Evolutionary conservation across 176 grass and related monocot genomes (phyloP).

Genomic region (Urochloa ruziziensis): DNA sequence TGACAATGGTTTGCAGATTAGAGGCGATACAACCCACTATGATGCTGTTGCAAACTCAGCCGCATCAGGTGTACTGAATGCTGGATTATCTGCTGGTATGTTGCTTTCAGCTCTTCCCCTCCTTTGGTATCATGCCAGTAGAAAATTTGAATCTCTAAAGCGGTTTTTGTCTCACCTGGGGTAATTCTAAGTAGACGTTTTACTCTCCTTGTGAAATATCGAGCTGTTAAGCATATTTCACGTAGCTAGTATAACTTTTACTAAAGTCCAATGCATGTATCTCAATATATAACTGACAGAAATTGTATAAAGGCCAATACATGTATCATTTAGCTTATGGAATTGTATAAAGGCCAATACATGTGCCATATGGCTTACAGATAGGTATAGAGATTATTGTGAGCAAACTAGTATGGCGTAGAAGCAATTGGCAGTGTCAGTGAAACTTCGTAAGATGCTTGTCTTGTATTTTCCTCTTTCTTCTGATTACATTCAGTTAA

Average conservation of each 20-base stretch:
- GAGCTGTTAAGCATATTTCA: background rate
- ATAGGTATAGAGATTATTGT: background rate
- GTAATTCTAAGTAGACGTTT: background rate
- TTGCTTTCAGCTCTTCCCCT: constrained; percentile 17
- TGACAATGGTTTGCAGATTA: constrained; percentile 54
- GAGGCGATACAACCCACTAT: constrained; percentile 96
- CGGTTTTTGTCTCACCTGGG: background rate
- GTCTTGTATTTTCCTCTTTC: background rate
- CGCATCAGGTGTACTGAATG: too few species aligned
- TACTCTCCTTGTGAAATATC: background rate
- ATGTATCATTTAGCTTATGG: background rate
- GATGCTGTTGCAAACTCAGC: too few species aligned
- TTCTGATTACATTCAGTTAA: constrained; percentile 11
- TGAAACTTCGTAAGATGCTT: background rate
- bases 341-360: background rate
- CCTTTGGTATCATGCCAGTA: background rate
- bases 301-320: background rate
- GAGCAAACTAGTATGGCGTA: background rate
- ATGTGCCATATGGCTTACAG: too few species aligned
- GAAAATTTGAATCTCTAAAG: background rate
- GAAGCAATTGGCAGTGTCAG: background rate
- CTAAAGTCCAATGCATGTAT: too few species aligned
- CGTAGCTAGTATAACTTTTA: background rate
- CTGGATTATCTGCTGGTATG: constrained; percentile 77
- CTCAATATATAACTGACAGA: background rate